Evolutionary conservation across 2,329 filamentous ascomycete genomes (phyloP), one percentile per base, ranked within the genome.

Genomic region (Fusarium mangiferae): DNA sequence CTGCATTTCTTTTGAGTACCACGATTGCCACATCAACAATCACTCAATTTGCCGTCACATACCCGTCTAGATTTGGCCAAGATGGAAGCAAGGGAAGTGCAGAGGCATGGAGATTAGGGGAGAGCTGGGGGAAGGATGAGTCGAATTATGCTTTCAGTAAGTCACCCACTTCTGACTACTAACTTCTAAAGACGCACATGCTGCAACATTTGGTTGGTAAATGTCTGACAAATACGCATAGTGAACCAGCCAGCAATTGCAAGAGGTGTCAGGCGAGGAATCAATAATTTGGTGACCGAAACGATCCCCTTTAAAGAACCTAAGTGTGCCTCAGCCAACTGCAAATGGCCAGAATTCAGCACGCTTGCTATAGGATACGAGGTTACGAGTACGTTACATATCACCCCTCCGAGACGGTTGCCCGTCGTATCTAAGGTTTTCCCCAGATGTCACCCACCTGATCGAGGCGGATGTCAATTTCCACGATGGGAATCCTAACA

Each of bases 21-120:
- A 62, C 60, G 22, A 62, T 58, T 36, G 60, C 51, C 5, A 62
- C 60, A 6, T 57, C 60, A 22, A 62, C 60, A 22, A 62, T 62
- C 51, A 62, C 60, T 15, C 60, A 62, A 12, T 62, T 62, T 26
- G 42, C 60, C 13, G 26, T 62, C 41, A 41, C 51, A 4, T 62
- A 62, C 41, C 60, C 60, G 11, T 57, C 60, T 35, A 57, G 35
- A 26, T 6, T 30, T 12, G 6, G 5, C 6, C 17, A 48, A 26
- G 22, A 20, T 35, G 30, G n/a, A n/a, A 35, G 1, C 1, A 49
- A 63, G n/a, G 52, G 60, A 15, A 28, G 11, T 35, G 52, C 52
- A n/a, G 52, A 35, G n/a, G 60, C 52, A 24, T 63, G 60, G 52
- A 58, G 42, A 15, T 1, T 63, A 35, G 42, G 13, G 14, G 52